Percentiles rank a stretch among this genome's conserved stretches.
Conservation (phyloP, 2,329 filamentous ascomycete species). For the Fusarium proliferatum region DNA sequence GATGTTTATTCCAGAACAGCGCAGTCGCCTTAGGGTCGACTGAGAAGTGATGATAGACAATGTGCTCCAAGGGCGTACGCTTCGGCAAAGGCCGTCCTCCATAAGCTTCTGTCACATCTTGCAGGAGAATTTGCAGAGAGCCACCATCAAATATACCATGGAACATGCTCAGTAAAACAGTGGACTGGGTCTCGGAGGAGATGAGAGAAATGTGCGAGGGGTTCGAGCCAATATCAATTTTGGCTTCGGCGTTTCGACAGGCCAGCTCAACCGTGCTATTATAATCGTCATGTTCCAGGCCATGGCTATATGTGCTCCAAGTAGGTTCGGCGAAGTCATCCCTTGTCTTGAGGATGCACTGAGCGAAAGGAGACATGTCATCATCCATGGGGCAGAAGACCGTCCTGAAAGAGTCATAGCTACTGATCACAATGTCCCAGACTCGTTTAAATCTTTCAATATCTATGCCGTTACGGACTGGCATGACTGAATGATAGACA, state of each 20-base stretch:
- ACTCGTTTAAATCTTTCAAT: neutral
- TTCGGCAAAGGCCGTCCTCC: neutral
- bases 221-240: neutral
- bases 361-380: slow-evolving; percentile 1
- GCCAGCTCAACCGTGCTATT: neutral
- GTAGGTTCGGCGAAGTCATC: neutral
- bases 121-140: slow-evolving; percentile 1
- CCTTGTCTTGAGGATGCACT: neutral
- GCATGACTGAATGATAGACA: slow-evolving; percentile 6
- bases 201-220: neutral
- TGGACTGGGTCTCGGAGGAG: neutral
- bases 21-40: neutral
- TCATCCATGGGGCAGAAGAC: slow-evolving; percentile 3
- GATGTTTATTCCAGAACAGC: slow-evolving; percentile 8
- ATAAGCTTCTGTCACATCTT: neutral
- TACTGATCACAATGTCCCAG: neutral
- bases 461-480: neutral
- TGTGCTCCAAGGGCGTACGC: slow-evolving; percentile 1
- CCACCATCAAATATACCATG: slow-evolving; percentile 8
- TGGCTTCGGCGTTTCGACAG: neutral
- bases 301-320: neutral
- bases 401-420: slow-evolving; percentile 3
- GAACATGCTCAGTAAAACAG: slow-evolving; percentile 5
- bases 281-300: neutral
- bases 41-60: slow-evolving; percentile 5